Percentiles rank a stretch among this genome's conserved stretches.
phyloP scores from a whole-genome alignment of 106 monocot genomes.

The Apostasia ramifera region DNA sequence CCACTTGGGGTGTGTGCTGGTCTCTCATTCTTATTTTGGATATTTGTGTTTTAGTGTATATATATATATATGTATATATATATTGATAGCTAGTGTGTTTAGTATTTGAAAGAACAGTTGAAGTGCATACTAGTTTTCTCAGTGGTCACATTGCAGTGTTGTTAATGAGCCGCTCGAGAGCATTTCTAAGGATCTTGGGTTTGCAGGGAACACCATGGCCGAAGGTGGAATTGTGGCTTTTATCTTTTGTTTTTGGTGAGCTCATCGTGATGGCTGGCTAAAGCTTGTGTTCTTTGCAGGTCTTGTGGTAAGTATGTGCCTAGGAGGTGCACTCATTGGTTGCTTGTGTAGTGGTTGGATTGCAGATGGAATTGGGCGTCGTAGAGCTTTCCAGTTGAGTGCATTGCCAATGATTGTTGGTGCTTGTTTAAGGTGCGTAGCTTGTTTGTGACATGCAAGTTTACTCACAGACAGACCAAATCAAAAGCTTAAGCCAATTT shows the following conservation, averaged over 20 bases:
- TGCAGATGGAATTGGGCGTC: constrained; percentile 77
- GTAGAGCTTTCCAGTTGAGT: constrained; percentile 85
- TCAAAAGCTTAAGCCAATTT: too few species aligned
- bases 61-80: neutral
- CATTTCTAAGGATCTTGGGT: constrained; percentile 84
- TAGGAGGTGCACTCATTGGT: constrained; percentile 84
- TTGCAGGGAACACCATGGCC: constrained; percentile 72
- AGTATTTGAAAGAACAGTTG: neutral
- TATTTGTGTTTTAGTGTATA: neutral
- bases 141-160: constrained; percentile 38
- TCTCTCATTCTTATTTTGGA: neutral
- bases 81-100: neutral
- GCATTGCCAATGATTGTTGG: constrained; percentile 89
- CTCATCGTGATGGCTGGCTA: neutral
- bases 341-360: constrained; percentile 89
- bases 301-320: constrained; percentile 92
- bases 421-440: constrained; percentile 59
- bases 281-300: constrained; percentile 28
- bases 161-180: constrained; percentile 93
- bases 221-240: constrained; percentile 45
- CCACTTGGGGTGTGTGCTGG: constrained; percentile 57
- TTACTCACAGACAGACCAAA: neutral
- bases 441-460: neutral
- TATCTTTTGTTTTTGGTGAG: neutral
- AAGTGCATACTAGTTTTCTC: neutral